These are phyloP conservation scores for Aspergillus bertholletiae DNA, from an alignment of 495 filamentous ascomycete genomes.

Conservation along the genomic window DNA sequence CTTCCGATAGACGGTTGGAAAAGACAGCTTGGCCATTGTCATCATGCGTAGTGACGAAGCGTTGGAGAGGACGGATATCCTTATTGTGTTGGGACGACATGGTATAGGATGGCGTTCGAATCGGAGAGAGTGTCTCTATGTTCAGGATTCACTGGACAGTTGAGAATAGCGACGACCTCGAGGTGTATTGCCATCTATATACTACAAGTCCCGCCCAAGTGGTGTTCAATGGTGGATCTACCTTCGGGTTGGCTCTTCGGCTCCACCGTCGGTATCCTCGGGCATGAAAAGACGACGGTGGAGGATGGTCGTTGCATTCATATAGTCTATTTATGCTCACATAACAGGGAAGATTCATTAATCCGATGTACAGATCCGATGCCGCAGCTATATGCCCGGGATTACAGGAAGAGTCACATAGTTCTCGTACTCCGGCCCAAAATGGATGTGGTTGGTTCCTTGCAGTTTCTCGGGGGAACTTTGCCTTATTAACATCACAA, in stretches of 20 bases:
- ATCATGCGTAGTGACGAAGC: conserved; percentile 41
- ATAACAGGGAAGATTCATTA: too few relatives aligned
- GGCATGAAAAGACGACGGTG: not conserved
- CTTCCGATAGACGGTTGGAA: conserved; percentile 19
- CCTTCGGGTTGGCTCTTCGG: not conserved
- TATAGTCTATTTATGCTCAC: too few relatives aligned
- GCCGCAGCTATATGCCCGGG: conserved; percentile 18
- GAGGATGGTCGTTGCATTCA: too few relatives aligned
- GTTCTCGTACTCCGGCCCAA: conserved; percentile 46
- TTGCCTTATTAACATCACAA: too few relatives aligned
- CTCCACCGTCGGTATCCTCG: not conserved
- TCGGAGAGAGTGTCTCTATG: too few relatives aligned
- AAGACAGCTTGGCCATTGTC: conserved; percentile 30
- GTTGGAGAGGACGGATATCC: conserved; percentile 30
- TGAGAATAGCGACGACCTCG: too few relatives aligned
- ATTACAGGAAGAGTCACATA: conserved; percentile 56
- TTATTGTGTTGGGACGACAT: conserved; percentile 23
- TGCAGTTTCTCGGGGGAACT: conserved; percentile 44
- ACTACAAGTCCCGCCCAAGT: too few relatives aligned
- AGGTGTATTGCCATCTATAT: too few relatives aligned
- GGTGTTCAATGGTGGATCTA: not conserved
- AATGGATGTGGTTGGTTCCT: conserved; percentile 54
- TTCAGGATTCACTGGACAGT: too few relatives aligned
- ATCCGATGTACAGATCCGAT: conserved; percentile 1
- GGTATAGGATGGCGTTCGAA: not conserved